Conservation (phyloP, 148 eudicot genomes). For the Rhododendron vialii region DNA sequence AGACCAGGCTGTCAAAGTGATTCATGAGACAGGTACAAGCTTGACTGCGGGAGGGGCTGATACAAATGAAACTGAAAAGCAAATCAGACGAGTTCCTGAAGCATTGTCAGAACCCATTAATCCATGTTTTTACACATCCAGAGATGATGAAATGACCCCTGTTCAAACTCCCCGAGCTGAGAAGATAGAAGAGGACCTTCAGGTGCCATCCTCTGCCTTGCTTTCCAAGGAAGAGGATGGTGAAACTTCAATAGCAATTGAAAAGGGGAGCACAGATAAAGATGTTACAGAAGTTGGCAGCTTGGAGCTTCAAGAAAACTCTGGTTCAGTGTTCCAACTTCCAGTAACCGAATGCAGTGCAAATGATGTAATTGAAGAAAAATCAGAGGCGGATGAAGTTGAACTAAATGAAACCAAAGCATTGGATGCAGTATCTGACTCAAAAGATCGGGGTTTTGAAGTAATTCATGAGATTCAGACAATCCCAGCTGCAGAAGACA, state of each 20-base stretch:
- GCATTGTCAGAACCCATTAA: neutral
- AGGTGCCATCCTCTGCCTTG: neutral
- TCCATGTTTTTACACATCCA: constrained; percentile 5
- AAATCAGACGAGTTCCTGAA: constrained; percentile 6
- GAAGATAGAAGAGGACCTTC: constrained; percentile 6
- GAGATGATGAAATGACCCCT: neutral
- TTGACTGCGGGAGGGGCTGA: neutral
- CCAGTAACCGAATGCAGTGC: neutral
- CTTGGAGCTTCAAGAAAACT: neutral
- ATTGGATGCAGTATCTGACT: neutral
- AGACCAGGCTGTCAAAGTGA: constrained; percentile 2
- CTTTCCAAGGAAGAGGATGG: neutral
- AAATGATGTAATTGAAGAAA: neutral
- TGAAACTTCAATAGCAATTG: neutral
- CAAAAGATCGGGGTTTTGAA: constrained; percentile 3
- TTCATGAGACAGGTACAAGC: neutral
- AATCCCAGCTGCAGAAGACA: constrained; percentile 2
- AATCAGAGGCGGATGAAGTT: constrained; percentile 1
- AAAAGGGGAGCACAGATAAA: neutral
- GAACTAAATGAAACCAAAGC: neutral
- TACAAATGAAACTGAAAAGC: neutral
- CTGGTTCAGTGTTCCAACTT: constrained; percentile 4
- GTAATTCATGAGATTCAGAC: neutral
- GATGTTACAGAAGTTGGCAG: neutral
- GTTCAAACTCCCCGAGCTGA: neutral